Evolutionary conservation across 2,329 filamentous ascomycete species (phyloP).

Genomic region (Allantophomopsis cytisporea): DNA sequence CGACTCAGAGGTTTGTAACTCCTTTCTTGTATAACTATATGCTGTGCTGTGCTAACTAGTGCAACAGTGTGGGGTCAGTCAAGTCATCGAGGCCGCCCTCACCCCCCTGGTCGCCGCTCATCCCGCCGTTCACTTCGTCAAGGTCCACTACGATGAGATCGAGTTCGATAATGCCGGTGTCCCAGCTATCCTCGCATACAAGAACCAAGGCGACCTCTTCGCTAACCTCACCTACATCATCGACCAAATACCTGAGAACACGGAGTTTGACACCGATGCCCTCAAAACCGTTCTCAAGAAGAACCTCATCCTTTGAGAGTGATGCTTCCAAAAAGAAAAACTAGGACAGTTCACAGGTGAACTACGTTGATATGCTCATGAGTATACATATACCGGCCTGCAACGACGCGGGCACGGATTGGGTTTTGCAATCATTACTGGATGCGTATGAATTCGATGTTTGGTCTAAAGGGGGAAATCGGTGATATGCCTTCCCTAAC

Average conservation of each 20-base stretch:
- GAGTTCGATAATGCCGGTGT: constrained; percentile 86
- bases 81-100: constrained; percentile 67
- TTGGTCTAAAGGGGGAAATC: too few relatives aligned
- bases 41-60: constrained; percentile 13
- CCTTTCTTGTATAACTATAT: constrained; percentile 8
- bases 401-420: too few relatives aligned
- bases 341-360: neutral
- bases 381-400: neutral
- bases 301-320: constrained; percentile 34
- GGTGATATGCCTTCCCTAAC: too few relatives aligned
- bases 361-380: neutral
- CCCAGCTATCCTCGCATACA: constrained; percentile 80
- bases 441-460: too few relatives aligned
- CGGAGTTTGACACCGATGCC: constrained; percentile 39
- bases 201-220: constrained; percentile 76
- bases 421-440: too few relatives aligned
- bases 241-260: constrained; percentile 66
- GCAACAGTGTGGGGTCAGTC: constrained; percentile 61
- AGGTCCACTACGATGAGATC: constrained; percentile 81
- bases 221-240: constrained; percentile 80
- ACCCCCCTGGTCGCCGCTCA: constrained; percentile 59
- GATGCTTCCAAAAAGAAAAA: too few relatives aligned
- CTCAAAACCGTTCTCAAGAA: constrained; percentile 37
- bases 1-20: constrained; percentile 59
- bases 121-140: constrained; percentile 70